phyloP scores from a whole-genome alignment of 108 stramenopile genomes.

The Cylindrotheca closterium region DNA sequence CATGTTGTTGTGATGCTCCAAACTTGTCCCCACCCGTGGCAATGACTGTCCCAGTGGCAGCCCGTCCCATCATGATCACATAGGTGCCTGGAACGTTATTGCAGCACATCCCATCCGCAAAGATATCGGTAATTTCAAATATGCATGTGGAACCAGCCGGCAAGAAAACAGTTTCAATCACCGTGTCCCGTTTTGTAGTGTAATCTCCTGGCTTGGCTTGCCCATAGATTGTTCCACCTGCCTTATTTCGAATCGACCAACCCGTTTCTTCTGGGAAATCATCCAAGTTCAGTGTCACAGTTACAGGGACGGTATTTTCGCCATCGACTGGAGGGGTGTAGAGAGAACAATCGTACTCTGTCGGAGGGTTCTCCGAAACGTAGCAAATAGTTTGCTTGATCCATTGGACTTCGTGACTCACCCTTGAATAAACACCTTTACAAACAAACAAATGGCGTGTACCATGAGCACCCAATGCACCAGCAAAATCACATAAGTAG shows the following conservation, averaged over 20 bases:
- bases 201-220: conserved; percentile 9
- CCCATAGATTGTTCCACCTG: conserved; percentile 3
- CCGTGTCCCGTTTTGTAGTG: background rate
- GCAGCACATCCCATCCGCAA: conserved; percentile 45
- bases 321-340: background rate
- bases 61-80: conserved; percentile 12
- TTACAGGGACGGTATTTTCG: conserved; percentile 25
- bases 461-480: too few species aligned
- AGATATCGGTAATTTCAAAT: conserved; percentile 25
- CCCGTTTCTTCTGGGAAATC: conserved; percentile 32
- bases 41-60: conserved; percentile 12
- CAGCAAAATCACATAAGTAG: too few species aligned
- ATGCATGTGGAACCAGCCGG: conserved; percentile 15
- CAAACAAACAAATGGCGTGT: too few species aligned
- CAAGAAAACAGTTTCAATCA: conserved; percentile 22
- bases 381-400: conserved; percentile 44
- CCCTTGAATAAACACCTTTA: conserved; percentile 49
- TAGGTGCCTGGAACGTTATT: conserved; percentile 22
- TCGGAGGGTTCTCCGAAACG: conserved; percentile 42
- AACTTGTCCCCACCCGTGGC: conserved; percentile 16
- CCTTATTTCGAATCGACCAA: conserved; percentile 19
- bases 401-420: conserved; percentile 50
- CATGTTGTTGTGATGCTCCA: conserved; percentile 7
- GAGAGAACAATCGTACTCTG: conserved; percentile 37
- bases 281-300: conserved; percentile 24